Evolutionary conservation across 2,329 filamentous ascomycete genomes (phyloP).

Genomic region (Dactylellina leptospora): DNA sequence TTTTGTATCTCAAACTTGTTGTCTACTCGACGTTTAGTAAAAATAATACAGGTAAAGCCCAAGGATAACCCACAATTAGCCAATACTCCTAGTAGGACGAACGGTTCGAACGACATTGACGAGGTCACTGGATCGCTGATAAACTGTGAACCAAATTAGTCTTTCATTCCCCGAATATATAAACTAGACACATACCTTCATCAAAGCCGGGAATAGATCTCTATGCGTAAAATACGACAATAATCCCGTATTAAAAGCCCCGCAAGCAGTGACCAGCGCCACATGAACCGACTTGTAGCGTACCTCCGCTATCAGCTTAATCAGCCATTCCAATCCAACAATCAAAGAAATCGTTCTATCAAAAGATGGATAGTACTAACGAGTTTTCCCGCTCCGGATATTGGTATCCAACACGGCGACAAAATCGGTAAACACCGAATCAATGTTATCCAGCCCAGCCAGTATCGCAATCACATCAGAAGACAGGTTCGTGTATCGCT

Average conservation of each 20-base stretch:
- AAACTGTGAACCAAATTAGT: constrained; percentile 66
- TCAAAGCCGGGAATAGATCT: constrained; percentile 90
- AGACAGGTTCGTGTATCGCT: constrained; percentile 93
- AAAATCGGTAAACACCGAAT: constrained; percentile 86
- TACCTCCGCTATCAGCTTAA: constrained; percentile 74
- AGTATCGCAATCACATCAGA: constrained; percentile 92
- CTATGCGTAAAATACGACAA: constrained; percentile 94
- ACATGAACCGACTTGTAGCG: constrained; percentile 82
- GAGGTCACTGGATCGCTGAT: constrained; percentile 79
- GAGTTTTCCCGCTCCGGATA: constrained; percentile 76
- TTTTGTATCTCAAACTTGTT: constrained; percentile 99
- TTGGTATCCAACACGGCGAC: constrained; percentile 82
- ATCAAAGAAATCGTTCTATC: constrained; percentile 76
- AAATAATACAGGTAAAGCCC: neutral
- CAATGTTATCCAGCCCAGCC: constrained; percentile 86
- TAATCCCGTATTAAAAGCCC: constrained; percentile 94
- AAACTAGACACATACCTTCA: constrained; percentile 74
- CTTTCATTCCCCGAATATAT: neutral
- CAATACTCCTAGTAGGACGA: constrained; percentile 83
- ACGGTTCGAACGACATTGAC: constrained; percentile 74
- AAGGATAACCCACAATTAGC: constrained; percentile 71
- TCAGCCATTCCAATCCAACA: constrained; percentile 73
- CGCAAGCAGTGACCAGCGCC: constrained; percentile 83
- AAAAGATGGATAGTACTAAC: constrained; percentile 69
- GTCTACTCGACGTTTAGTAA: constrained; percentile 62